Conservation (phyloP, 2,329 filamentous ascomycete species). For the Grosmannia huntii region DNA sequence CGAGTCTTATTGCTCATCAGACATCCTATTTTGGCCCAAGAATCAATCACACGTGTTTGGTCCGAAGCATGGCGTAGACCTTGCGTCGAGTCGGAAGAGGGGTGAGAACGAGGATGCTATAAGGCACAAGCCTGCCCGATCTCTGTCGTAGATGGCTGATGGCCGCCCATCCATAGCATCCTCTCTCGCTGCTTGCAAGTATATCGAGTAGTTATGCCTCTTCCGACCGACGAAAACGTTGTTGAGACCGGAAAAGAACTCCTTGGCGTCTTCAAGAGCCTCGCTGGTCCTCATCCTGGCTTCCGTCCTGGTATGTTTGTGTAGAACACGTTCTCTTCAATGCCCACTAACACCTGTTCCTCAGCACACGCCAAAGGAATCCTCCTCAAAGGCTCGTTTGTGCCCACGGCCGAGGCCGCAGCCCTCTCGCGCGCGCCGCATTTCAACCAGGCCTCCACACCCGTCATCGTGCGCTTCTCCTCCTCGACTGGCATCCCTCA, state of each 20-base stretch:
- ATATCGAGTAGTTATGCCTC: conserved; percentile 27
- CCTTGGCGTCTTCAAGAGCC: conserved; percentile 22
- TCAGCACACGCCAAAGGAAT: conserved; percentile 41
- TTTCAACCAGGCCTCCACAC: conserved; percentile 30
- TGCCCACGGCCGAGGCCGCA: conserved; percentile 28
- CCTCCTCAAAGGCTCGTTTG: conserved; percentile 38
- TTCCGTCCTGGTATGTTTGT: conserved; percentile 23
- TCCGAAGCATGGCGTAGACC: too few species aligned
- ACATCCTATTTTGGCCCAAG: background rate
- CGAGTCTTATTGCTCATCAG: too few species aligned
- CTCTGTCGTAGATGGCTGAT: background rate
- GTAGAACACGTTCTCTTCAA: background rate
- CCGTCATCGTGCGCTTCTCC: conserved; percentile 36
- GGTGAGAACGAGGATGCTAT: background rate
- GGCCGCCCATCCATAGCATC: background rate
- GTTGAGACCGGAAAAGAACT: conserved; percentile 24
- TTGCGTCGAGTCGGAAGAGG: too few species aligned
- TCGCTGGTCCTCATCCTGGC: conserved; percentile 26
- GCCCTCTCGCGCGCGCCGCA: conserved; percentile 33
- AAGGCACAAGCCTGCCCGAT: background rate
- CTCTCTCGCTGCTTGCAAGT: background rate
- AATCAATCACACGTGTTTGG: background rate
- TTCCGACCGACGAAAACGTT: conserved; percentile 25
- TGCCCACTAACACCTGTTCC: background rate
- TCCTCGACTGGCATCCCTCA: conserved; percentile 36